Conservation (phyloP, 208 protist species). For the Wallacemonas rigidus region DNA sequence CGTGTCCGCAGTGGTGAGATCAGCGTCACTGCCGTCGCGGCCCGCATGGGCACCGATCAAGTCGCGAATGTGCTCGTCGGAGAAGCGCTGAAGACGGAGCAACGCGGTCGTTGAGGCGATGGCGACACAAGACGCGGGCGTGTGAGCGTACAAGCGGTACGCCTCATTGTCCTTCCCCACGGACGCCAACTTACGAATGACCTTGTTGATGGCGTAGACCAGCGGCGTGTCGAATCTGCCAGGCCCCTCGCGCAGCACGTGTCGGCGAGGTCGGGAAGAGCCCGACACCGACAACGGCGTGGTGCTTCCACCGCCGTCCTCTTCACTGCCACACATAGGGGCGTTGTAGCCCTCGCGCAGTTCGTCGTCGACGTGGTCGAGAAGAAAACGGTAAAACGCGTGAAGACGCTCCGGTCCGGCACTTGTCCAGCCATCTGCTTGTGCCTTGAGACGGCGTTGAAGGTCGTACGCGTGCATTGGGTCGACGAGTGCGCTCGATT, state of each 20-base stretch:
- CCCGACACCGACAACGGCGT: neutral
- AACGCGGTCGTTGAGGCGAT: conserved; percentile 49
- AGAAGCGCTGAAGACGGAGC: conserved; percentile 67
- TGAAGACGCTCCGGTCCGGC: conserved; percentile 81
- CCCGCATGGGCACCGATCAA: conserved; percentile 21
- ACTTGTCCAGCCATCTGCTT: conserved; percentile 83
- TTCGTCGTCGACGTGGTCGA: conserved; percentile 45
- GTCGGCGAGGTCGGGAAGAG: too few species aligned
- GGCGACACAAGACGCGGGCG: conserved; percentile 41
- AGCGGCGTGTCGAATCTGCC: conserved; percentile 37
- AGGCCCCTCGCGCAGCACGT: neutral
- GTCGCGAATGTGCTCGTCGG: conserved; percentile 55
- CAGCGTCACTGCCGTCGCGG: neutral
- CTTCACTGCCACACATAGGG: neutral
- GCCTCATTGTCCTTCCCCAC: conserved; percentile 50
- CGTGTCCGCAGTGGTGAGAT: too few species aligned
- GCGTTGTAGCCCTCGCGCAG: conserved; percentile 16
- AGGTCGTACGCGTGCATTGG: conserved; percentile 17
- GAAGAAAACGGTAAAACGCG: conserved; percentile 78
- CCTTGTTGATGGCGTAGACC: conserved; percentile 78
- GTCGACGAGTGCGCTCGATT: conserved; percentile 22
- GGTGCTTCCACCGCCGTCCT: conserved; percentile 7
- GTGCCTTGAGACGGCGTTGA: conserved; percentile 51
- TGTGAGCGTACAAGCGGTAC: conserved; percentile 72
- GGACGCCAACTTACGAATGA: conserved; percentile 51